Percentiles rank a stretch among this genome's conserved stretches.
phyloP scores from a whole-genome alignment of 352 stramenopile genomes.

The Thalassiosira ordinaria region DNA sequence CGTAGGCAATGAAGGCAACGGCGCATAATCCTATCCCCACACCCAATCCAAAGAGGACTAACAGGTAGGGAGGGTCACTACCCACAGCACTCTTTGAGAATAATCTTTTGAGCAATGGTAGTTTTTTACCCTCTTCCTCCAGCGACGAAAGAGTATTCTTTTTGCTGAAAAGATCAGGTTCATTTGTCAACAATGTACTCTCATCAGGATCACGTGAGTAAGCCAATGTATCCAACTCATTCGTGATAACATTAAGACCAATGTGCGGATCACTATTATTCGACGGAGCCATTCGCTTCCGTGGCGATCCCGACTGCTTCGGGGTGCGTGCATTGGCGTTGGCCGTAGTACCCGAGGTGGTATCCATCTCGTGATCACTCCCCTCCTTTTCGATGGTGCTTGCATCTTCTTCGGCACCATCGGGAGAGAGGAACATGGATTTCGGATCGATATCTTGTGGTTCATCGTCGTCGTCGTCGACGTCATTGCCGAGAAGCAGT shows the following conservation, averaged over 20 bases:
- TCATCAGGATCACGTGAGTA: slow-evolving; percentile 59
- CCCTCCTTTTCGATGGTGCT: slow-evolving; percentile 38
- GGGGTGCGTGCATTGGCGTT: neutral
- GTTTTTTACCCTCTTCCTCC: slow-evolving; percentile 13
- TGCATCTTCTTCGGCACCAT: slow-evolving; percentile 15
- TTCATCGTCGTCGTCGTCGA: slow-evolving; percentile 26
- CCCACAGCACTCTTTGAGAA: slow-evolving; percentile 3
- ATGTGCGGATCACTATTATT: slow-evolving; percentile 46
- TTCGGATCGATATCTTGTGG: neutral
- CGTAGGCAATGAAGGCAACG: slow-evolving; percentile 34
- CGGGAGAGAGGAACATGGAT: slow-evolving; percentile 6
- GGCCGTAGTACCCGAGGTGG: neutral
- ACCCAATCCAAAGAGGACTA: slow-evolving; percentile 46
- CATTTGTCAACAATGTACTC: slow-evolving; percentile 40
- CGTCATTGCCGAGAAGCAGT: slow-evolving; percentile 22
- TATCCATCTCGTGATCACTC: slow-evolving; percentile 7
- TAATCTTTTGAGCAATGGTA: slow-evolving; percentile 4
- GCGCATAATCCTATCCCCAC: slow-evolving; percentile 50
- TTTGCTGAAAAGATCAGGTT: no score
- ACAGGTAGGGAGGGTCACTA: slow-evolving; percentile 28
- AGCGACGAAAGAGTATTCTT: slow-evolving; percentile 1
- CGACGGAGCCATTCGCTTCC: neutral
- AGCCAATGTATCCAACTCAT: slow-evolving; percentile 47
- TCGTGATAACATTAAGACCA: slow-evolving; percentile 38
- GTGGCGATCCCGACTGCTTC: slow-evolving; percentile 10